These are phyloP conservation scores for Chlamydomonas asymmetrica DNA, from an alignment of 139 green algal species.

Conservation along the genomic window DNA sequence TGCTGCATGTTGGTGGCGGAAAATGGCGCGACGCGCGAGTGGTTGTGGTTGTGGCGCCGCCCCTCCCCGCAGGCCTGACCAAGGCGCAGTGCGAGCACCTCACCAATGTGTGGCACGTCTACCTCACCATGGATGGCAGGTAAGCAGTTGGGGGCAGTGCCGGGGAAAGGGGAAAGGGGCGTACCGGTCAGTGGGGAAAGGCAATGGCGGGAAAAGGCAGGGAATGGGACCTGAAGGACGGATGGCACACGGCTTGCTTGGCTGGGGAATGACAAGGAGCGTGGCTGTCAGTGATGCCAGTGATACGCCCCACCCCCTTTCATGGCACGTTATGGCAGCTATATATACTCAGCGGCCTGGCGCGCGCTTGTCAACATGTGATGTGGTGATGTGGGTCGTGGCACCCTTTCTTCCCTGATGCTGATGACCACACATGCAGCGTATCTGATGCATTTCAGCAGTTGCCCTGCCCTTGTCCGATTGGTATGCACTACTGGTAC, in stretches of 20 bases:
- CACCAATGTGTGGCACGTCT: constrained; percentile 46
- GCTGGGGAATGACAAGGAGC: background rate
- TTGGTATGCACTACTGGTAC: background rate
- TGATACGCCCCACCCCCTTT: background rate
- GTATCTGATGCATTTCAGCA: no score
- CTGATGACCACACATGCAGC: no score
- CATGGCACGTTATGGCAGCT: background rate
- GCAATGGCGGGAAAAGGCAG: background rate
- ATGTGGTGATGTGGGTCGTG: no score
- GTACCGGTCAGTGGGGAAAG: background rate
- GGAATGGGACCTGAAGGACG: background rate
- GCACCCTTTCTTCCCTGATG: no score
- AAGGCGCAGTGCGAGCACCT: constrained; percentile 47
- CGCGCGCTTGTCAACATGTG: background rate
- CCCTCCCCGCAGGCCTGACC: constrained; percentile 19
- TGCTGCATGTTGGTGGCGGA: background rate
- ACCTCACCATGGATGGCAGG: constrained; percentile 41
- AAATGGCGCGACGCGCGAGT: background rate
- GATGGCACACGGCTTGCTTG: background rate
- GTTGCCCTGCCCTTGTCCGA: background rate
- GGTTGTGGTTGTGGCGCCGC: background rate
- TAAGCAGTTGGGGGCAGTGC: background rate
- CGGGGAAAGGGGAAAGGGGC: background rate
- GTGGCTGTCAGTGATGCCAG: background rate
- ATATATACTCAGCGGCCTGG: background rate